Conservation (phyloP, 495 filamentous ascomycete species). For the Penicillium lividum region DNA sequence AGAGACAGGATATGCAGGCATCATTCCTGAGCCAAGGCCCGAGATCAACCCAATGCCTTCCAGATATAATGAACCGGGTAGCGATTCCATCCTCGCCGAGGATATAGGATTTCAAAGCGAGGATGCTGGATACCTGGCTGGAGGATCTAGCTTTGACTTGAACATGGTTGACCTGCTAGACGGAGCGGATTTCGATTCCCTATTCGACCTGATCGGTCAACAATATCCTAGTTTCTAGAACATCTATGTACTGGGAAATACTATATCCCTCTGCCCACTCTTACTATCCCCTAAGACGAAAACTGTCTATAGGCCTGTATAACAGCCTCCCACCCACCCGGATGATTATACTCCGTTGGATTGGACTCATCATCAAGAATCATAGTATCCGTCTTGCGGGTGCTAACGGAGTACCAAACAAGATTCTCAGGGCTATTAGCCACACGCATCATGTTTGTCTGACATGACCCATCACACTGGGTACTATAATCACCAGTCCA, state of each 20-base stretch:
- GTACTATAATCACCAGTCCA: slow-evolving; percentile 36
- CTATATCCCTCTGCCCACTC: neutral
- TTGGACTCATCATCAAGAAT: slow-evolving; percentile 36
- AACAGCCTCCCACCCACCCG: slow-evolving; percentile 57
- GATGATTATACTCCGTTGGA: slow-evolving; percentile 41
- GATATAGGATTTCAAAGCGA: slow-evolving; percentile 14
- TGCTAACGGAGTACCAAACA: slow-evolving; percentile 45
- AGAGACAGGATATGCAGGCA: neutral
- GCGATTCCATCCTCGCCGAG: neutral
- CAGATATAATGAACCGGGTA: neutral
- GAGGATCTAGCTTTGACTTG: slow-evolving; percentile 35
- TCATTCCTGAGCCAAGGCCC: neutral
- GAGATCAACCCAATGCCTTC: slow-evolving; percentile 4
- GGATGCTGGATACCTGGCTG: slow-evolving; percentile 9
- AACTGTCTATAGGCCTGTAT: slow-evolving; percentile 40
- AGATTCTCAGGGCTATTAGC: slow-evolving; percentile 29
- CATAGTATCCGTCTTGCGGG: slow-evolving; percentile 42
- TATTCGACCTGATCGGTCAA: slow-evolving; percentile 43
- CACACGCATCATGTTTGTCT: slow-evolving; percentile 46
- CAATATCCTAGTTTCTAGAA: slow-evolving; percentile 37
- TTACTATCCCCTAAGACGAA: neutral
- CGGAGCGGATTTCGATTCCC: slow-evolving; percentile 37
- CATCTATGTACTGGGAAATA: neutral
- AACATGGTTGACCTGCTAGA: slow-evolving; percentile 44
- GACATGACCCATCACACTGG: slow-evolving; percentile 42